Conservation (phyloP, 345 rosid species). For the Orychophragmus violaceus region DNA sequence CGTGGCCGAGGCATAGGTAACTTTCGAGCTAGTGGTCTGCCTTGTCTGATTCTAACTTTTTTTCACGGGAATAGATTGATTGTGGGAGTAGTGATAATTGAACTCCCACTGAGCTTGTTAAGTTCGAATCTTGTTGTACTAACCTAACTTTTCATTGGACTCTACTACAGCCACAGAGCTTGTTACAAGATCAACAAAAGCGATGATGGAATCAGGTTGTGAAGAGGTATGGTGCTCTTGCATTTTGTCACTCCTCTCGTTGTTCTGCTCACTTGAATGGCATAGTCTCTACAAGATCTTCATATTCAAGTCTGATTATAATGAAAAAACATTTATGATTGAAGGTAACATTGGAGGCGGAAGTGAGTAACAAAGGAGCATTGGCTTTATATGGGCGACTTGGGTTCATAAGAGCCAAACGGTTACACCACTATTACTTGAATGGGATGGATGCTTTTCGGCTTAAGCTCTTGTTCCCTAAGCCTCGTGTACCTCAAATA, state of each 20-base stretch:
- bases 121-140: background rate
- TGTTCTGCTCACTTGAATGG: background rate
- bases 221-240: constrained; percentile 60
- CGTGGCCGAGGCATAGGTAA: constrained; percentile 88
- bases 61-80: no score
- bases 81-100: no score
- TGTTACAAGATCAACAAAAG: constrained; percentile 76
- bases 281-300: background rate
- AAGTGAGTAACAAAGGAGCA: constrained; percentile 92
- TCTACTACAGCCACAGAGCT: constrained; percentile 78
- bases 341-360: constrained; percentile 94
- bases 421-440: constrained; percentile 82
- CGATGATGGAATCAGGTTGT: constrained; percentile 91
- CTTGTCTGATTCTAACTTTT: no score
- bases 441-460: constrained; percentile 94
- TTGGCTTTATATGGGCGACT: constrained; percentile 86
- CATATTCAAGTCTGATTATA: background rate
- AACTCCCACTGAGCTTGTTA: no score
- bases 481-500: constrained; percentile 23
- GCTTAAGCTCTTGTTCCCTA: constrained; percentile 64
- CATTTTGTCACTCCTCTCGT: background rate
- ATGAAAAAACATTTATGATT: background rate
- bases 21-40: background rate
- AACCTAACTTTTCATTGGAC: background rate
- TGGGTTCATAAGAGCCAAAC: constrained; percentile 86